These are phyloP conservation scores for Stemphylium lycopersici DNA, from an alignment of 2,329 filamentous ascomycete genomes.

Conservation along the genomic window DNA sequence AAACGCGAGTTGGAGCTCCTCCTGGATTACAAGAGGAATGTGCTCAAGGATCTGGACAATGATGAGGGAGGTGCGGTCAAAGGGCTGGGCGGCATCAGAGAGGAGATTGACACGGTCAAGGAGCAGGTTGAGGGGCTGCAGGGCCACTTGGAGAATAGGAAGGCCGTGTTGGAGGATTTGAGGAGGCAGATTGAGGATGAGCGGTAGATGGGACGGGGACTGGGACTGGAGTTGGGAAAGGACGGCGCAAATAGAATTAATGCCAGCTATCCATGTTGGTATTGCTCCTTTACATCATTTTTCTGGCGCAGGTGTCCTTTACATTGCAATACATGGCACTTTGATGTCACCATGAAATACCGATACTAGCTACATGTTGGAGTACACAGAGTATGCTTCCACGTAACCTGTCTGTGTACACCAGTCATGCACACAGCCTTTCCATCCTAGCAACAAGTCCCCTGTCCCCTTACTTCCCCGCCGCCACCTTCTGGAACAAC, in stretches of 20 bases:
- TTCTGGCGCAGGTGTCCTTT: too few relatives aligned
- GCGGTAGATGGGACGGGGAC: slow-evolving; percentile 60
- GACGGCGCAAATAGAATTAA: background rate
- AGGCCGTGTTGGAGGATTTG: slow-evolving; percentile 77
- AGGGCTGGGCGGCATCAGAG: slow-evolving; percentile 75
- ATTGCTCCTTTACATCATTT: too few relatives aligned
- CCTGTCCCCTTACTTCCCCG: too few relatives aligned
- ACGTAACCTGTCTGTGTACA: too few relatives aligned
- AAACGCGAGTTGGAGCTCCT: slow-evolving; percentile 94
- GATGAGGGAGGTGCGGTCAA: slow-evolving; percentile 68
- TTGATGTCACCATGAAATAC: too few relatives aligned
- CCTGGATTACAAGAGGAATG: slow-evolving; percentile 89
- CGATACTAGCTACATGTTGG: too few relatives aligned
- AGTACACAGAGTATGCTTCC: too few relatives aligned
- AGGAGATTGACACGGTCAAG: slow-evolving; percentile 87
- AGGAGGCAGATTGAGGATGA: slow-evolving; percentile 85
- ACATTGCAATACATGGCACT: too few relatives aligned
- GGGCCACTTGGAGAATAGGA: slow-evolving; percentile 76
- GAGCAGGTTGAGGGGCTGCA: slow-evolving; percentile 94
- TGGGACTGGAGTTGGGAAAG: background rate
- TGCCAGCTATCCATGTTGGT: background rate
- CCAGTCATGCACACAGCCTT: background rate
- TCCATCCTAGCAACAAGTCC: too few relatives aligned
- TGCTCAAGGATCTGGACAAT: slow-evolving; percentile 75
- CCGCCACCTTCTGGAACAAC: slow-evolving; percentile 23